A percentile compares a stretch with the other conserved stretches of the same genome.
These are phyloP conservation scores for Actinomortierella wolfii DNA, from an alignment of 371 early-diverging fungal genomes.

Conservation along the genomic window DNA sequence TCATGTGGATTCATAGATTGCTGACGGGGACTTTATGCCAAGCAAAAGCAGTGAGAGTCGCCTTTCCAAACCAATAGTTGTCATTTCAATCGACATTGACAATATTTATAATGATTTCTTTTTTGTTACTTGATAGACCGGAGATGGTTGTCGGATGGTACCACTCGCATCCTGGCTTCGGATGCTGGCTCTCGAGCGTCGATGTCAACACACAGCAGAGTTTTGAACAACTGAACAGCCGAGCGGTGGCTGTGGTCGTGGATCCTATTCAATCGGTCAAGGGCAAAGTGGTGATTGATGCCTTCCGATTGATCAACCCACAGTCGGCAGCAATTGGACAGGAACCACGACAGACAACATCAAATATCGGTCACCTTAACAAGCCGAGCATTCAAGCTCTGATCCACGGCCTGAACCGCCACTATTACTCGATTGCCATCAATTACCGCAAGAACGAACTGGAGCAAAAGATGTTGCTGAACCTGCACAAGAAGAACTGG, in stretches of 20 bases:
- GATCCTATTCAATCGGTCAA: conserved; percentile 99
- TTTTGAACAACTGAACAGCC: conserved; percentile 96
- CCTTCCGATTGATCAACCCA: conserved; percentile 97
- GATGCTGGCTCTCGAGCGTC: conserved; percentile 99
- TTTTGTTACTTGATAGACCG: conserved; percentile 60
- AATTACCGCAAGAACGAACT: conserved; percentile 99
- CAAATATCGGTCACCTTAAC: conserved; percentile 99
- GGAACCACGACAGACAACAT: conserved; percentile 99
- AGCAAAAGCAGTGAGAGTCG: too few relatives aligned
- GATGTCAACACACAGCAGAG: conserved; percentile 99
- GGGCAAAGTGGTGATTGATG: conserved; percentile 99
- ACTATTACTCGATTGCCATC: conserved; percentile 99
- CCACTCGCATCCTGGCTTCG: conserved; percentile 99
- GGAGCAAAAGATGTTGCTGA: conserved; percentile 99
- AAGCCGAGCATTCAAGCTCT: conserved; percentile 99
- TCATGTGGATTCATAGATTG: not conserved
- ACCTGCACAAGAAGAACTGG: conserved; percentile 99
- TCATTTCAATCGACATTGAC: too few relatives aligned
- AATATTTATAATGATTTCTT: too few relatives aligned
- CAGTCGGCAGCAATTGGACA: conserved; percentile 88
- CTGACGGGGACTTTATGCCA: too few relatives aligned
- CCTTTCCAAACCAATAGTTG: too few relatives aligned
- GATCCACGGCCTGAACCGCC: conserved; percentile 99
- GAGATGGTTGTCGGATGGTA: conserved; percentile 99
- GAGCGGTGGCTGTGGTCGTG: conserved; percentile 99